phyloP scores from a whole-genome alignment of 2,329 filamentous ascomycete species.

The Phyllosticta paracitricarpa region DNA sequence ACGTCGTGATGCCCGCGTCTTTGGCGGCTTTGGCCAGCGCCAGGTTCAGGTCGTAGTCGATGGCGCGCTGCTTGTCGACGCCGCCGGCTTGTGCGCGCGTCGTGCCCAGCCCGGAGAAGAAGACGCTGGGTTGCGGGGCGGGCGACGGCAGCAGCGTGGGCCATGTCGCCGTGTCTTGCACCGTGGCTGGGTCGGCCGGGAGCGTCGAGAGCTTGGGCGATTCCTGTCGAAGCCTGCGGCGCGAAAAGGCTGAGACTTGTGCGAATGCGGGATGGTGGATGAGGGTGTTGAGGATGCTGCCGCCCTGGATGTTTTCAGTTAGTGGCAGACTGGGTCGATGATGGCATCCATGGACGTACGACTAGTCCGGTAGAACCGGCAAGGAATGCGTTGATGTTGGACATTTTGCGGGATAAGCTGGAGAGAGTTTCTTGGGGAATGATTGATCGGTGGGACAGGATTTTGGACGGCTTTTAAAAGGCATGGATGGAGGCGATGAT shows the following conservation, averaged over 20 bases:
- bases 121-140: slow-evolving; percentile 47
- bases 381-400: slow-evolving; percentile 36
- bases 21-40: slow-evolving; percentile 67
- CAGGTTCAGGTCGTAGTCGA: slow-evolving; percentile 81
- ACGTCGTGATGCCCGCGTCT: slow-evolving; percentile 59
- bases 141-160: slow-evolving; percentile 47
- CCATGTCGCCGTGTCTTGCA: slow-evolving; percentile 49
- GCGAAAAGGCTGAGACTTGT: slow-evolving; percentile 54
- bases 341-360: slow-evolving; percentile 22
- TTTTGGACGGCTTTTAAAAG: not conserved
- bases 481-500: not conserved
- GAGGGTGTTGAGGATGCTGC: slow-evolving; percentile 58
- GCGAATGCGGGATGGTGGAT: slow-evolving; percentile 45
- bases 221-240: slow-evolving; percentile 47
- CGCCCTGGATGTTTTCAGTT: slow-evolving; percentile 45
- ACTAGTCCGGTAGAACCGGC: slow-evolving; percentile 58
- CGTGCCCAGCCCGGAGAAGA: slow-evolving; percentile 73
- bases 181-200: slow-evolving; percentile 44
- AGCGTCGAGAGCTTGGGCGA: slow-evolving; percentile 56
- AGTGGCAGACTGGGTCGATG: not conserved
- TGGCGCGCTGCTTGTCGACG: slow-evolving; percentile 70
- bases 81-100: slow-evolving; percentile 67
- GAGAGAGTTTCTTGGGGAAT: not conserved
- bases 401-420: not conserved
- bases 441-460: not conserved